Base-by-base conservation (phyloP, 1,284 basidiomycete species). In the Leccinum fuscescens region DNA sequence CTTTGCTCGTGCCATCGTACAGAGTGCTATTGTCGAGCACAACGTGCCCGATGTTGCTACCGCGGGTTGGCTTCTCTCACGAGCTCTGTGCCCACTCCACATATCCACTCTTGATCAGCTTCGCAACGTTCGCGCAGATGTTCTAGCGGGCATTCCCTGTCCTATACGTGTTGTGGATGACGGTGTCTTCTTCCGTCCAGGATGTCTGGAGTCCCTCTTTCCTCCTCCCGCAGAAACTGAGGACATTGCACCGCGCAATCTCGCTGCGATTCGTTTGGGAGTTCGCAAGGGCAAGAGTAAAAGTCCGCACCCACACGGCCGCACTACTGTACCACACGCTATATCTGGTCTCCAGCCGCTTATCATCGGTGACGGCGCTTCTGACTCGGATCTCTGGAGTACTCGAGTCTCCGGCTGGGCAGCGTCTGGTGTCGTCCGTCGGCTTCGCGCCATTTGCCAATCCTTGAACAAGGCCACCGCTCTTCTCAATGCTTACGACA, bases 351-450 rank as follows among this genome's bases (percentile, higher is more conserved):
- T 81, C 6, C 89, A 90, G 62, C 86, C 89, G 0, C 76, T 91
- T 54, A 85, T 91, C 62, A 87, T 91, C 55, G 89, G 89, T 15
- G 89, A 91, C 70, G 86, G 82, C 54, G 80, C 80, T n/a, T 81
- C 78, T 58, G 88, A 90, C 63, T 83, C 86, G 8, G 78, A 83
- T 54, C 76, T 85, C 9, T 89, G 86, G 86, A 80, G 82, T 0
- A 68, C 76, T 2, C 77, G 82, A 6, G 80, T 82, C 1, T 86
- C 85, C 4, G 70, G 80, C 6, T 91, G 89, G 89, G 83, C 82
- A 0, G 75, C 85, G 0, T 66, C 80, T 1, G 82, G 80, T 39
- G 84, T 85, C 57, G 81, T 84, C 15, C 82, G 87, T 44, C 79
- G 89, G 42, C 76, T 90, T 59, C 86, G 86, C 55, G 89, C 89